Evolutionary conservation across 331 rosid genomes (phyloP), one percentile per base, ranked within the genome.

Genomic region (Prunus yedoensis): DNA sequence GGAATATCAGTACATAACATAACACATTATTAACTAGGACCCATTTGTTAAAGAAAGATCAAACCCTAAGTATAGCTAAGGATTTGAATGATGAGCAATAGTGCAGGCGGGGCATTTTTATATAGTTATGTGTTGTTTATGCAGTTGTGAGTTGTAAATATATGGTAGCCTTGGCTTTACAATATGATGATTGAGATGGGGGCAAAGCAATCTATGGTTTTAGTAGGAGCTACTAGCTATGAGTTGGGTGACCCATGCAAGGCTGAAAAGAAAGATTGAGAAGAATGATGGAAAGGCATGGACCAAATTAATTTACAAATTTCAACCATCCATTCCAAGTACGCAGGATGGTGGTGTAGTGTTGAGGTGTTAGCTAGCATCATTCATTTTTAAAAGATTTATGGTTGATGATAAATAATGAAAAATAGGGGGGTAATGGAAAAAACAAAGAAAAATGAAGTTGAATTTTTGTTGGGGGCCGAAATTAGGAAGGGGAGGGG

Each of bases 151-250:
- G 77, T 73, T 73, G 77, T 73, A 58, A 59, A 49, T 50, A 66
- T 38, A 25, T 43, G 77, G 68, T 73, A 59, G 54, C 56, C 32
- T 58, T 79, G 15, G 74, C 51, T 79, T 66, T 73, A 45, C 66
- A 69, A 72, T 79, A 81, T 53, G 74, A 79, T 70, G 69, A 84
- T 76, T 81, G 47, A 74, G 28, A 81, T 77, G 58, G 80, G 85
- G 82, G 78, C 85, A 81, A 83, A 89, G 82, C 62, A 85, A 82
- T 82, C 73, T 82, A 85, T 61, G 74, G 81, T 83, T 78, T 80
- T 83, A 53, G 16, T 30, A 2, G 43, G 43, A 38, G 43, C 43
- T 38, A 38, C 43, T 57, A 1, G 10, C 1, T 70, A 18, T 46
- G 52, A 52, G 78, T 78, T 77, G 88, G 82, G 83, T 71, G 67